Conservation (phyloP, 495 filamentous ascomycete genomes). For the Neurospora sp. region DNA sequence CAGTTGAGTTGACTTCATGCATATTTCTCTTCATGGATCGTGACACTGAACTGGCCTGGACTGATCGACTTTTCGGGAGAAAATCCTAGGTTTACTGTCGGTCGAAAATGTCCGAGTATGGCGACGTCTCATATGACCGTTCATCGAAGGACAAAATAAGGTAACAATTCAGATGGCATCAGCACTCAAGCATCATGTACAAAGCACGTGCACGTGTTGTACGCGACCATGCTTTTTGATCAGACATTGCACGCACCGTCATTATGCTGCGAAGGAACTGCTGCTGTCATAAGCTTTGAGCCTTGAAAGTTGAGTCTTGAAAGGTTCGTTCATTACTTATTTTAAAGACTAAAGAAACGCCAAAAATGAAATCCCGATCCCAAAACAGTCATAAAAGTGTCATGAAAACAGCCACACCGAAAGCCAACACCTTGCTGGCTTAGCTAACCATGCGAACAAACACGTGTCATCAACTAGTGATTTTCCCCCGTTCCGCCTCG, state of each 20-base stretch:
- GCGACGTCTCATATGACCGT: not conserved
- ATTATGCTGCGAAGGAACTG: not conserved
- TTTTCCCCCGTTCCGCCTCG: not conserved
- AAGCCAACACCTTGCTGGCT: not conserved
- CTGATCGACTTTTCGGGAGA: not conserved
- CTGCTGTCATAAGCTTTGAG: not conserved
- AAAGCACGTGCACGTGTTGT: not conserved
- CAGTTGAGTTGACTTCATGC: not conserved
- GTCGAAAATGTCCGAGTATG: not conserved
- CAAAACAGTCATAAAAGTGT: not conserved
- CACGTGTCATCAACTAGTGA: not conserved
- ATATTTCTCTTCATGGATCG: not conserved
- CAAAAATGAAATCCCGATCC: not conserved
- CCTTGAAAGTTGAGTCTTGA: not conserved
- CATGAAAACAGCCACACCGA: not conserved
- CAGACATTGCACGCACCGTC: not conserved
- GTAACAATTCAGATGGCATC: not conserved
- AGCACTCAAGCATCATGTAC: not conserved
- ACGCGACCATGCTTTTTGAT: not conserved
- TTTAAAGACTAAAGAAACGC: not conserved
- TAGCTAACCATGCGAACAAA: not conserved
- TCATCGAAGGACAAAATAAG: not conserved
- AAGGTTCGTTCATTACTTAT: not conserved
- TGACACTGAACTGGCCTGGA: not conserved
- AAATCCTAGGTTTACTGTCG: not conserved